These are phyloP conservation scores for Albifimbria verrucaria DNA, from an alignment of 2,329 filamentous ascomycete species.

Conservation along the genomic window DNA sequence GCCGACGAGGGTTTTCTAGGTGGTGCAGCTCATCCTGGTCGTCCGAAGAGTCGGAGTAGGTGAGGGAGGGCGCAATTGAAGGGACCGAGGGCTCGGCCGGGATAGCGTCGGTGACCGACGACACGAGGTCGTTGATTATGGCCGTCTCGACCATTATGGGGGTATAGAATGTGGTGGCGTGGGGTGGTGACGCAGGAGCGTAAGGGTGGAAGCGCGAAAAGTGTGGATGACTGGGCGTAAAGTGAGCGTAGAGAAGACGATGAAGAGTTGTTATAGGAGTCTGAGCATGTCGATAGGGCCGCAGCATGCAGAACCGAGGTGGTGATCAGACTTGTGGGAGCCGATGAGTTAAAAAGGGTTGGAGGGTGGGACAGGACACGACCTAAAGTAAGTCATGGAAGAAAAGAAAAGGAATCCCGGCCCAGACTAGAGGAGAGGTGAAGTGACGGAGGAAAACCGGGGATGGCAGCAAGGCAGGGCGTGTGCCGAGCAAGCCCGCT, in stretches of 20 bases:
- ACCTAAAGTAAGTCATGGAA: neutral
- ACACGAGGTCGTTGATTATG: conserved; percentile 36
- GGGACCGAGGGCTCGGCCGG: conserved; percentile 42
- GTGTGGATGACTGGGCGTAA: conserved; percentile 10
- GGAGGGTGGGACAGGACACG: neutral
- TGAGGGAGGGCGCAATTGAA: conserved; percentile 58
- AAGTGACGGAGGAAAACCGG: neutral
- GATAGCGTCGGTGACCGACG: conserved; percentile 37
- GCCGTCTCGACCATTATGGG: conserved; percentile 28
- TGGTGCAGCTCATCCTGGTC: conserved; percentile 51
- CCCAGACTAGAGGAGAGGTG: too few relatives aligned
- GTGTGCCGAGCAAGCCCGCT: neutral
- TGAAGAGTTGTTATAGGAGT: conserved; percentile 18
- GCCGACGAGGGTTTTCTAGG: conserved; percentile 42
- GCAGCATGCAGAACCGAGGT: neutral
- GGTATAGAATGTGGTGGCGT: conserved; percentile 9
- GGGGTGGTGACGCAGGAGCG: conserved; percentile 3
- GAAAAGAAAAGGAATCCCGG: neutral
- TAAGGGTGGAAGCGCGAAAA: conserved; percentile 5
- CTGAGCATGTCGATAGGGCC: conserved; percentile 17
- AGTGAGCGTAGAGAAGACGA: conserved; percentile 14
- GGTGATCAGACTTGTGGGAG: neutral
- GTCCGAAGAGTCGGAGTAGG: conserved; percentile 61
- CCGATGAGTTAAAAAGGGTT: conserved; percentile 1
- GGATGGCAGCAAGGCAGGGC: neutral